Conservation (phyloP, 305 asterid species). For the Ajuga reptans region DNA sequence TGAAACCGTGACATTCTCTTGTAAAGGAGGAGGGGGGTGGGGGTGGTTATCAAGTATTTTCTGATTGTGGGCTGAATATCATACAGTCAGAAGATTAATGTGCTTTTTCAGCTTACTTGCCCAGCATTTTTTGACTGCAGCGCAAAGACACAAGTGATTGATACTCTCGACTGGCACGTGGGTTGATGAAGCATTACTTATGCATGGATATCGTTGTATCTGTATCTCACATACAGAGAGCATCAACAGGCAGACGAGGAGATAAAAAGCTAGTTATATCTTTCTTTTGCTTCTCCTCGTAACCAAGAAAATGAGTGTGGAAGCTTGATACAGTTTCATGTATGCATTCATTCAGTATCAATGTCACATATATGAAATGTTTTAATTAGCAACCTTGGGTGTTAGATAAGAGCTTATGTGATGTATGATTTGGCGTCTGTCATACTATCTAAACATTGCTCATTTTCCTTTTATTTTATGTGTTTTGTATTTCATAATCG, state of each 20-base stretch:
- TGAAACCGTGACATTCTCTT: background rate
- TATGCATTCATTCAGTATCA: too few species aligned
- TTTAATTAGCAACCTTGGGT: too few species aligned
- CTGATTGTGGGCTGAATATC: background rate
- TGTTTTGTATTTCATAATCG: too few species aligned
- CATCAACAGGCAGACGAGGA: background rate
- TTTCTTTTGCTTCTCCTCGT: too few species aligned
- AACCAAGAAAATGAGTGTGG: background rate
- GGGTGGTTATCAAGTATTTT: background rate
- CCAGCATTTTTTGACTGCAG: constrained; percentile 10
- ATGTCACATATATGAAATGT: too few species aligned
- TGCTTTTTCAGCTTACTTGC: background rate
- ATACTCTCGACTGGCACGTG: background rate
- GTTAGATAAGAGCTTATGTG: too few species aligned
- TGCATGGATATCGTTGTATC: background rate
- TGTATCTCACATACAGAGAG: background rate
- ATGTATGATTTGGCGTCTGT: too few species aligned
- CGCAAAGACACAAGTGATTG: constrained; percentile 13
- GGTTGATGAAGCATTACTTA: background rate
- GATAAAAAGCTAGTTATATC: background rate
- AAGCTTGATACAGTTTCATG: background rate
- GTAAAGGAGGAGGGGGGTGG: background rate
- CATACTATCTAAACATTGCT: too few species aligned
- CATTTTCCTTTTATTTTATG: too few species aligned
- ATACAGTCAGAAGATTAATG: background rate